phyloP scores from a whole-genome alignment of 2,329 filamentous ascomycete species.

The Hyphodiscus sp. region DNA sequence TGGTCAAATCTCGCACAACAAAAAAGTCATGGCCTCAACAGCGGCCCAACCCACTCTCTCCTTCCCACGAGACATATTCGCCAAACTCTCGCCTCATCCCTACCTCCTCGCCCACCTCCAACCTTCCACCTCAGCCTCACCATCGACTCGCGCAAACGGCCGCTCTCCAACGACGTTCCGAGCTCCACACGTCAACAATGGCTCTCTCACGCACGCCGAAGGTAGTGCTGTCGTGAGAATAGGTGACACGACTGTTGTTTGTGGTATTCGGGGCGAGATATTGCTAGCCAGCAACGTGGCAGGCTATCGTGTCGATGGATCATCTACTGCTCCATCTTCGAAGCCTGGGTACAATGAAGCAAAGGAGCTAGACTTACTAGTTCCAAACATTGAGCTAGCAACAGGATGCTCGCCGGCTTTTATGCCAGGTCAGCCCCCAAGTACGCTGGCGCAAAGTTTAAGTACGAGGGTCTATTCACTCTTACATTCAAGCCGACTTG shows the following conservation, averaged over 20 bases:
- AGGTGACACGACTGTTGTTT: conserved; percentile 91
- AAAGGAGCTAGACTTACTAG: conserved; percentile 64
- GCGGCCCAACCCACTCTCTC: conserved; percentile 25
- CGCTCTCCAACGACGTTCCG: conserved; percentile 66
- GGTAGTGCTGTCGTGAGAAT: conserved; percentile 83
- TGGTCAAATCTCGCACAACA: conserved; percentile 2
- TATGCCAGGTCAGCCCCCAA: conserved; percentile 76
- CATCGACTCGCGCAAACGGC: conserved; percentile 72
- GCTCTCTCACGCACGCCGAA: conserved; percentile 81
- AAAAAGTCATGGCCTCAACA: conserved; percentile 17
- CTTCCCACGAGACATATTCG: conserved; percentile 66
- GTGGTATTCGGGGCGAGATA: conserved; percentile 82
- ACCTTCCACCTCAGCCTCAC: conserved; percentile 41
- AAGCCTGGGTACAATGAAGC: conserved; percentile 36
- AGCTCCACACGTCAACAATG: conserved; percentile 68
- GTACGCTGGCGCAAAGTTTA: conserved; percentile 73
- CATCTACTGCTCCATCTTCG: conserved; percentile 30
- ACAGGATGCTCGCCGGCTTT: conserved; percentile 86
- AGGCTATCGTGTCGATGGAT: conserved; percentile 46
- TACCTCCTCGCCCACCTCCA: conserved; percentile 87
- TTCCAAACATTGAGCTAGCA: conserved; percentile 88
- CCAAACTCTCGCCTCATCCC: conserved; percentile 80
- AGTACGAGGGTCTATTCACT: conserved; percentile 70
- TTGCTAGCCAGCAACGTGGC: conserved; percentile 69
- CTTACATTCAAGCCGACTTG: conserved; percentile 62